A percentile compares a stretch with the other conserved stretches of the same genome.
These are phyloP conservation scores for Asparagopsis taxiformis DNA, from an alignment of 31 red algal genomes.

Conservation along the genomic window DNA sequence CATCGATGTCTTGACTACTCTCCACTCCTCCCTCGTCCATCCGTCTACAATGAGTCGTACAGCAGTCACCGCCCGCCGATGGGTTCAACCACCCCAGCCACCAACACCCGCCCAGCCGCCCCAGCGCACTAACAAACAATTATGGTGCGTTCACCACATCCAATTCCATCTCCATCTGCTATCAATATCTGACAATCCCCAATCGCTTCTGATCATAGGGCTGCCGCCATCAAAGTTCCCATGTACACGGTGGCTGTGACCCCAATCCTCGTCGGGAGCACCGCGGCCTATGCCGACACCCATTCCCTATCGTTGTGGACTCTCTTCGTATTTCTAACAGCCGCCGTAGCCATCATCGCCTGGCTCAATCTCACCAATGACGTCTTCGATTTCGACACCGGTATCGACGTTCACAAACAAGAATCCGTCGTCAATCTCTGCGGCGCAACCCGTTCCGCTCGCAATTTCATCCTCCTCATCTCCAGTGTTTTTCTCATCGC, in stretches of 20 bases:
- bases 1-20: too few species aligned
- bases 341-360: slow-evolving; percentile 56
- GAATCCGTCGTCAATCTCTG: slow-evolving; percentile 76
- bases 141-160: too few species aligned
- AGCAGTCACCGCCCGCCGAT: neutral
- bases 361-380: slow-evolving; percentile 85
- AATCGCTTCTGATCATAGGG: slow-evolving; percentile 11
- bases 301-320: neutral
- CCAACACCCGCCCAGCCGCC: too few species aligned
- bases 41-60: neutral
- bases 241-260: slow-evolving; percentile 85
- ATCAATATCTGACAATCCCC: neutral
- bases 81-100: neutral
- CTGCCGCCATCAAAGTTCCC: slow-evolving; percentile 67
- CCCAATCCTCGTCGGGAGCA: slow-evolving; percentile 56
- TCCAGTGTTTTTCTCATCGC: slow-evolving; percentile 14
- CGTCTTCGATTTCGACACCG: slow-evolving; percentile 72
- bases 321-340: slow-evolving; percentile 7
- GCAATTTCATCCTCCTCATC: slow-evolving; percentile 16
- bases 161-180: neutral
- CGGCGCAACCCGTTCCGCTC: slow-evolving; percentile 24
- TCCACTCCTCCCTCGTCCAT: neutral
- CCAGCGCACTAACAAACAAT: too few species aligned
- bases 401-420: slow-evolving; percentile 70
- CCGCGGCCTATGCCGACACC: slow-evolving; percentile 24